A percentile compares a stretch with the other conserved stretches of the same genome.
Evolutionary conservation across 441 rosid species (phyloP).

Genomic region (Geranium incanum): DNA sequence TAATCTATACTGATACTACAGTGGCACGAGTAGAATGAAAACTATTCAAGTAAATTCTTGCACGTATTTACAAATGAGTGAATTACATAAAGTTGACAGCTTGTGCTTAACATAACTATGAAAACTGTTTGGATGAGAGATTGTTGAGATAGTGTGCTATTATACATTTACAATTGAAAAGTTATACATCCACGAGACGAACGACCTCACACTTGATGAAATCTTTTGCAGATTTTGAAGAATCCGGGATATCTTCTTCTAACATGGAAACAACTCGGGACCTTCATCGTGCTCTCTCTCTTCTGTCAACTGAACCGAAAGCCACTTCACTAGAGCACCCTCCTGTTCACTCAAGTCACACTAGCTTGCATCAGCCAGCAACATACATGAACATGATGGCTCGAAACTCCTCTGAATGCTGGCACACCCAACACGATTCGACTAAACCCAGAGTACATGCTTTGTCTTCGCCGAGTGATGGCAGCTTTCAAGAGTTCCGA

Average conservation of each 20-base stretch:
- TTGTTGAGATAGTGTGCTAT: no score
- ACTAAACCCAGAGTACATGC: slow-evolving; percentile 25
- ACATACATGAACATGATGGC: slow-evolving; percentile 4
- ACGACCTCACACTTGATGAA: background rate
- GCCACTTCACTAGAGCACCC: slow-evolving; percentile 35
- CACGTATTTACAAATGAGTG: background rate
- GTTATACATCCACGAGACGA: background rate
- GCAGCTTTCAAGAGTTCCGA: slow-evolving; percentile 39
- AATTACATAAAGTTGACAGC: background rate
- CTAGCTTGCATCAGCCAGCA: slow-evolving; percentile 31
- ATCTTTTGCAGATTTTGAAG: slow-evolving; percentile 38
- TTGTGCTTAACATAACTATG: background rate
- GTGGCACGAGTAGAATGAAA: background rate
- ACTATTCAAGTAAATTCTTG: background rate
- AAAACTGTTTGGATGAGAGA: background rate
- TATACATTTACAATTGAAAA: background rate
- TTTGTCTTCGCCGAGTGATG: slow-evolving; percentile 24
- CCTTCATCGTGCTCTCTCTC: slow-evolving; percentile 96
- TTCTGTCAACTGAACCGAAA: slow-evolving; percentile 85
- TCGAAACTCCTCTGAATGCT: slow-evolving; percentile 32
- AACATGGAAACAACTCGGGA: slow-evolving; percentile 49
- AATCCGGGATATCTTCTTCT: slow-evolving; percentile 40
- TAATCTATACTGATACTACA: no score
- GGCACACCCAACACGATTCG: slow-evolving; percentile 41
- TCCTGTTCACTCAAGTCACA: slow-evolving; percentile 19